Evolutionary conservation across 164 flowering plant genomes (phyloP), one percentile per base, ranked within the genome.

Genomic region (Annona squamosa): DNA sequence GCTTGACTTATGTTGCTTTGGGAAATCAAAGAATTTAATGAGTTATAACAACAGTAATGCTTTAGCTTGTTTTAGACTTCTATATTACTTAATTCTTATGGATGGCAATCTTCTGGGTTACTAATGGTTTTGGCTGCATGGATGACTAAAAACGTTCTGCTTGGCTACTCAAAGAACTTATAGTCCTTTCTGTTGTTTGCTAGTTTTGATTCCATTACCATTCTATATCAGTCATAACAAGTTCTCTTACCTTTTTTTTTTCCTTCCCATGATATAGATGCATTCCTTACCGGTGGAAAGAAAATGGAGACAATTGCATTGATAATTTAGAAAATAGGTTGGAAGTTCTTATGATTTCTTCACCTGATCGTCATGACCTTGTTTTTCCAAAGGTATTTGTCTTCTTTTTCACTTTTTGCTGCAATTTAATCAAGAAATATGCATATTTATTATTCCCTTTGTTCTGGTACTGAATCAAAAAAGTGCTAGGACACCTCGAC

Each of bases 341-440:
- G 67, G 82, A 84, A 83, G 88, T 88, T 67, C 87, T 87, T 46
- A 91, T 90, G 94, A 75, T 91, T 72, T 86, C 93, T 67, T 82
- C 97, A 5, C 94, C 94, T 4, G 80, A 87, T 76, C 91, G 93
- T 43, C 76, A 78, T 45, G 93, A 91, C 72, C 82, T 90, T 52
- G 94, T 91, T 19, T 91, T 91, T 72, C 97, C 97, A 66, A 90
- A 90, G 89, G 97, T 88, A 73, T 44, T 46, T 64, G 6, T 68
- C 43, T 61, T 17, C 48, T 42, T 57, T 48, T 41, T 43, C 19
- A n/a, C 77, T 65, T 72, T 37, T 65, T 7, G 12, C 59, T 17
- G 4, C n/a, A 44, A 26, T 63, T 68, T 73, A 4, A 45, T 71
- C 59, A 17, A 46, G 0, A 18, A 4, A 3, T 72, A 44, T 26